phyloP scores from a whole-genome alignment of 495 filamentous ascomycete genomes.

The Ascodesmis nigricans region DNA sequence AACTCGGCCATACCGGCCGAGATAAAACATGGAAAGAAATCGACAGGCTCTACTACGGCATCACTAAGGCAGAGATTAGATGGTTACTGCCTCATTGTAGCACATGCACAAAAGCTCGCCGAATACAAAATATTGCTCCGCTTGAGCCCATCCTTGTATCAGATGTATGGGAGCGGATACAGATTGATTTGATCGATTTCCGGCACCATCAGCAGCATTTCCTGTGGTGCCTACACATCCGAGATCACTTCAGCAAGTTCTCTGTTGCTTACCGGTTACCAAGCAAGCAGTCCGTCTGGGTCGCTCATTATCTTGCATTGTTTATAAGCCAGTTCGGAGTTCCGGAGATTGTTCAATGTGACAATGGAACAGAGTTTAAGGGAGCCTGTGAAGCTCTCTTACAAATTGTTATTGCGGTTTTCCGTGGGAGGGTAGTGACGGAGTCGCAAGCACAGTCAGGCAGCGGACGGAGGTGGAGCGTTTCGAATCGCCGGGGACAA shows the following conservation, averaged over 20 bases:
- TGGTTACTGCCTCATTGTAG: background rate
- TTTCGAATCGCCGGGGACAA: no score
- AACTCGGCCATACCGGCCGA: background rate
- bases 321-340: background rate
- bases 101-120: background rate
- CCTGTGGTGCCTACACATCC: background rate
- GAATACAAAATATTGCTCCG: background rate
- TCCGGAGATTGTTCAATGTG: constrained; percentile 2
- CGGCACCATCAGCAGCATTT: background rate
- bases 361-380: constrained; percentile 4
- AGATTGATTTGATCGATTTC: background rate
- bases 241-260: background rate
- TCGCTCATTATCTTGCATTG: background rate
- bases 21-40: background rate
- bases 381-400: background rate
- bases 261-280: background rate
- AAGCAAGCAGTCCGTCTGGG: background rate
- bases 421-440: no score
- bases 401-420: background rate
- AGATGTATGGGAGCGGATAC: background rate
- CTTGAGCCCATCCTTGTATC: background rate
- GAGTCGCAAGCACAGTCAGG: no score
- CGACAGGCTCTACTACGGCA: background rate
- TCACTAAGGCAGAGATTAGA: background rate
- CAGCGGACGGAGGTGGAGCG: no score